Evolutionary conservation across 805 yeast species (phyloP), one percentile per base, ranked within the genome.

Genomic region (Myxozyma nipponensis): DNA sequence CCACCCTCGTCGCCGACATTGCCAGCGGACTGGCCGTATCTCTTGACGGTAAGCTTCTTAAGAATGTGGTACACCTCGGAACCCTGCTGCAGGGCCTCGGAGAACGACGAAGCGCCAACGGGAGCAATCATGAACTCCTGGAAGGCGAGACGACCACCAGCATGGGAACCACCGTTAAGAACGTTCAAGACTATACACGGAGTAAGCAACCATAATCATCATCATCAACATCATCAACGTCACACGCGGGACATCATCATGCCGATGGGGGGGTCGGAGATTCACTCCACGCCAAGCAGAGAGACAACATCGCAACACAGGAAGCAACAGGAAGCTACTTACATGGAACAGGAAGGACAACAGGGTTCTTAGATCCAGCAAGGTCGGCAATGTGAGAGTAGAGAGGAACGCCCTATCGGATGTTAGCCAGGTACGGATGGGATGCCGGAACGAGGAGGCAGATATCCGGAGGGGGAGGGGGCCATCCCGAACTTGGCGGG

Each of bases 1-100:
- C 98, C 98, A 85, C 98, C 98, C 82, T 91, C 98, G 76, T 91
- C 98, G 83, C 98, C 98, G 72, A 91, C 98, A 79, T 91, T 91
- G 77, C 96, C 98, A 68, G 98, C 98, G 59, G 95, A 84, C 70
- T 87, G 84, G 72, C 98, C 98, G 84, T 91, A 93, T 73, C 77
- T 79, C 83, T 87, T 84, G 83, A 87, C 86, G 74, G 98, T 84
- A 68, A 86, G 77, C 62, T 90, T 75, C 81, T 93, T 93, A 75
- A 91, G 83, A 77, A 80, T 78, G 83, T 91, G 98, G 93, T 91
- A 91, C 65, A 90, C 96, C 81, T 91, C 98, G 58, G 96, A 73
- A 73, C 98, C 98, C 62, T 87, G 86, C 81, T 96, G 87, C 74
- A 93, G 75, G 66, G 95, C 98, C 77, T 91, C 98, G 61, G 95